Evolutionary conservation across 441 rosid genomes (phyloP).

Genomic region (Eruca vesicaria): DNA sequence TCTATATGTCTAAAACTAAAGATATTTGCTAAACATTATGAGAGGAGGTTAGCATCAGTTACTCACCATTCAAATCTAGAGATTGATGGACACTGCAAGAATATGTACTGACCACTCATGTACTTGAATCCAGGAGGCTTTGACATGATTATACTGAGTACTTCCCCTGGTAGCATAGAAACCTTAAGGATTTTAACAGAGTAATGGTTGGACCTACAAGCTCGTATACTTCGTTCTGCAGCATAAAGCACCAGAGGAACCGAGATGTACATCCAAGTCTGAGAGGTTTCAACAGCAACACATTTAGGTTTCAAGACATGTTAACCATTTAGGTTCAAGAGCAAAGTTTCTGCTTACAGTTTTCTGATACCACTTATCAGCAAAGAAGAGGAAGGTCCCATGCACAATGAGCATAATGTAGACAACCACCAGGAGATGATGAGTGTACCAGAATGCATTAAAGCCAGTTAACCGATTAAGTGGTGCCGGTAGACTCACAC

Average conservation of each 20-base stretch:
- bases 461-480: conserved; percentile 83
- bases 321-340: neutral
- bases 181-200: conserved; percentile 66
- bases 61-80: conserved; percentile 91
- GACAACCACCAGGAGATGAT: conserved; percentile 79
- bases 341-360: conserved; percentile 53
- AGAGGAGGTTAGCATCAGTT: neutral
- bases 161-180: conserved; percentile 87
- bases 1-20: conserved; percentile 3
- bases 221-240: conserved; percentile 73
- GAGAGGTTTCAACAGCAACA: conserved; percentile 19
- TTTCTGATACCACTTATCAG: conserved; percentile 66
- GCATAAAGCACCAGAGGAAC: conserved; percentile 76
- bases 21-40: neutral
- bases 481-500: conserved; percentile 72
- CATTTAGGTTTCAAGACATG: neutral
- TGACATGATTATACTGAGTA: conserved; percentile 75
- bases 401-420: conserved; percentile 79
- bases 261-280: conserved; percentile 95
- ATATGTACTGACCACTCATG: conserved; percentile 96
- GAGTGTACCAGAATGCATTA: conserved; percentile 98
- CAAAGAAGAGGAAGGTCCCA: conserved; percentile 72
- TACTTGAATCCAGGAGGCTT: conserved; percentile 91
- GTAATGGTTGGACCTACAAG: conserved; percentile 74
- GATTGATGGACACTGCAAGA: conserved; percentile 78